phyloP scores from a whole-genome alignment of 179 eudicot genomes.

The Sideroxylon spinosum region DNA sequence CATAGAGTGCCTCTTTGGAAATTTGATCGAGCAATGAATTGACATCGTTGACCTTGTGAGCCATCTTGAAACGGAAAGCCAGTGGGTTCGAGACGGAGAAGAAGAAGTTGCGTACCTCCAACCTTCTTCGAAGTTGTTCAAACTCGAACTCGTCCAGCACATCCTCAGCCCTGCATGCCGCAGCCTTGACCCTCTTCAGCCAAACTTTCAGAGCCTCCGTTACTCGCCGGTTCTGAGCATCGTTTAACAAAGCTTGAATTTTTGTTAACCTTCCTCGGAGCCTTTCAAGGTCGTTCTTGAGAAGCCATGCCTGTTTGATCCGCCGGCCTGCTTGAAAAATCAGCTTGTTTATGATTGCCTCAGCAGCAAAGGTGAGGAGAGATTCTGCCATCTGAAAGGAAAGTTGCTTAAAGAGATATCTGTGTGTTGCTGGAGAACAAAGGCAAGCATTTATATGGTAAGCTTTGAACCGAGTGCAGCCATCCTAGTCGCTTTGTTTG shows the following conservation, averaged over 20 bases:
- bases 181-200: neutral
- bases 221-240: neutral
- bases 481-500: too few relatives aligned
- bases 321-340: neutral
- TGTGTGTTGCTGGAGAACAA: too few relatives aligned
- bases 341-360: neutral
- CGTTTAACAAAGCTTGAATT: neutral
- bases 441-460: too few relatives aligned
- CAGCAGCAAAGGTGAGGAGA: neutral
- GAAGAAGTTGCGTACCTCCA: neutral
- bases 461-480: too few relatives aligned
- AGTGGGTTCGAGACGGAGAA: neutral
- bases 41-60: neutral
- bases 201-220: neutral
- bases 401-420: too few relatives aligned
- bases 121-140: neutral
- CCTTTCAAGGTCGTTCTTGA: neutral
- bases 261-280: neutral
- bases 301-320: neutral
- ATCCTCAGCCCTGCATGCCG: neutral
- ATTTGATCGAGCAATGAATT: neutral
- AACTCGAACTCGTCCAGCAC: neutral
- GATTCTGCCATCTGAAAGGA: neutral
- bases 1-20: neutral
- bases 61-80: neutral